Conservation (phyloP, 2,329 filamentous ascomycete genomes). For the Colletotrichum chlorophyti region DNA sequence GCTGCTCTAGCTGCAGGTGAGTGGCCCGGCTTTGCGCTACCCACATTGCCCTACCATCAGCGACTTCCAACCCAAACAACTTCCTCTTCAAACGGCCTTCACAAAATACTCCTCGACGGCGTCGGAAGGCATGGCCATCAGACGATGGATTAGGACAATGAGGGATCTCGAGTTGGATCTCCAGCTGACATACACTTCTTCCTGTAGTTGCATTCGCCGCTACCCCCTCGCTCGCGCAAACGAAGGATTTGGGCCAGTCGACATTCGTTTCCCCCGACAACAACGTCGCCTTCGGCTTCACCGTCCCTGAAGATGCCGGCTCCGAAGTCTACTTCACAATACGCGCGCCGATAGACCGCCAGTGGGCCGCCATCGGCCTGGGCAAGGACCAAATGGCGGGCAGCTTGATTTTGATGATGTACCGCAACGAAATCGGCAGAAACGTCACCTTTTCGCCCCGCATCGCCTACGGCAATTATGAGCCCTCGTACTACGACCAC, state of each 20-base stretch:
- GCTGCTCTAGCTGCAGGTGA: slow-evolving; percentile 28
- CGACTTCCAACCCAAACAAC: not conserved
- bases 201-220: slow-evolving; percentile 28
- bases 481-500: slow-evolving; percentile 55
- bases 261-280: slow-evolving; percentile 52
- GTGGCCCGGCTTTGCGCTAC: slow-evolving; percentile 1
- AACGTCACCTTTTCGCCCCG: slow-evolving; percentile 65
- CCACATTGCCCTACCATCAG: not conserved
- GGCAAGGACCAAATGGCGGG: slow-evolving; percentile 58
- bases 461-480: slow-evolving; percentile 54
- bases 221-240: slow-evolving; percentile 34
- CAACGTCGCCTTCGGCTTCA: slow-evolving; percentile 56
- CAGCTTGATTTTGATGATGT: slow-evolving; percentile 62
- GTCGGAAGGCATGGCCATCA: no score
- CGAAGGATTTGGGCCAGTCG: slow-evolving; percentile 41
- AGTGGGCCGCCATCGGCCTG: slow-evolving; percentile 63
- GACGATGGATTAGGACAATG: no score
- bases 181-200: slow-evolving; percentile 3
- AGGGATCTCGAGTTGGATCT: not conserved
- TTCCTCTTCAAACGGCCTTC: not conserved
- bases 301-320: slow-evolving; percentile 52
- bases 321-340: slow-evolving; percentile 62
- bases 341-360: slow-evolving; percentile 49
- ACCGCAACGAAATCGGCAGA: slow-evolving; percentile 51
- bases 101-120: no score